Conservation (phyloP, 176 grass and related monocot genomes). For the Oryza brachyantha region DNA sequence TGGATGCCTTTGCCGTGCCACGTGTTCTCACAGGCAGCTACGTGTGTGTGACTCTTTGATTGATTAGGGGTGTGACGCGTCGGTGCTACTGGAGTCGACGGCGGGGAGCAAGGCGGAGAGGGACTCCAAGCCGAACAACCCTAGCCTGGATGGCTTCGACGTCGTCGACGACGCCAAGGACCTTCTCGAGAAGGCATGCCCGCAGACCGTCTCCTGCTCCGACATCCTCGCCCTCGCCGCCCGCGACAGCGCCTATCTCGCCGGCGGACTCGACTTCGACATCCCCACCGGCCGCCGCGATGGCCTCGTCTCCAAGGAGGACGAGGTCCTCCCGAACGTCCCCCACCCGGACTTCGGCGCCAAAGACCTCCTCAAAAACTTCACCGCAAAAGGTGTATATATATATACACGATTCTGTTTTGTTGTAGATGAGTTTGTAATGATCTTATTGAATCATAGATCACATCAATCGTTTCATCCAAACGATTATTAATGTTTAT, state of each 20-base stretch:
- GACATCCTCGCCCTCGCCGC: conserved; percentile 69
- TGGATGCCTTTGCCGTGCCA: neutral
- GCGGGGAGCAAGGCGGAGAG: conserved; percentile 24
- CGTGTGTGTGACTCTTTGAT: neutral
- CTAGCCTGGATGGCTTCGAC: conserved; percentile 36
- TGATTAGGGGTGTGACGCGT: conserved; percentile 51
- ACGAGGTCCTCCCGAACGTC: conserved; percentile 20
- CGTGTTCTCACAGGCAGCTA: neutral
- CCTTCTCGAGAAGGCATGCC: conserved; percentile 42
- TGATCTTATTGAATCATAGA: too few species aligned
- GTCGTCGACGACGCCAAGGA: conserved; percentile 34
- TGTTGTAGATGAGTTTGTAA: too few species aligned
- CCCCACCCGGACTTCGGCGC: conserved; percentile 18
- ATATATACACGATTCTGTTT: neutral
- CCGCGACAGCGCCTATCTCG: conserved; percentile 4
- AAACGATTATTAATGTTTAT: too few species aligned
- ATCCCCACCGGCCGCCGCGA: conserved; percentile 30
- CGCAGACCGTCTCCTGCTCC: conserved; percentile 68
- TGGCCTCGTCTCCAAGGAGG: conserved; percentile 22
- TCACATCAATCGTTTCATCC: too few species aligned
- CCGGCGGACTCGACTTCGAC: conserved; percentile 8
- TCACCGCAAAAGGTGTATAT: conserved; percentile 13
- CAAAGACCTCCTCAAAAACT: neutral
- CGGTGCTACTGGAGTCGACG: conserved; percentile 44
- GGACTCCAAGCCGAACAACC: conserved; percentile 27